Percentiles rank a stretch among this genome's conserved stretches.
These are phyloP conservation scores for Oryza brachyantha DNA, from an alignment of 176 grass and related monocot genomes.

Conservation along the genomic window DNA sequence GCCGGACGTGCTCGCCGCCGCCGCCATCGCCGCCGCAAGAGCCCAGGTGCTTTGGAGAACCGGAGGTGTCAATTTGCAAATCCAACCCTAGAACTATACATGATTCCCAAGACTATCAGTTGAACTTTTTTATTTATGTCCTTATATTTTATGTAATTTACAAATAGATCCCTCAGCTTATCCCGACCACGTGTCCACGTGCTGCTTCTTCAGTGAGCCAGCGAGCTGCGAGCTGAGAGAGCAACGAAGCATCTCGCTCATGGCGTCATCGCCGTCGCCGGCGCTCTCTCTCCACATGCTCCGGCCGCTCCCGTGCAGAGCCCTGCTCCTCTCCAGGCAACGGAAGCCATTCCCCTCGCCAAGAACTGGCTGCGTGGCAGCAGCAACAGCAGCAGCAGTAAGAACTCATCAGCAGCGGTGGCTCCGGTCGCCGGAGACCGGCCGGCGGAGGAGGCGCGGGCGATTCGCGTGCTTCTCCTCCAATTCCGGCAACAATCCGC, in stretches of 20 bases:
- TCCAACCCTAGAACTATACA: neutral
- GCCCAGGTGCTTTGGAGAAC: neutral
- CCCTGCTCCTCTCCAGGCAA: slow-evolving; percentile 23
- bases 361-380: neutral
- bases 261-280: slow-evolving; percentile 23
- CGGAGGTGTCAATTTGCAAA: neutral
- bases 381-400: neutral
- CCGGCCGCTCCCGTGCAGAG: slow-evolving; percentile 18
- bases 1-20: slow-evolving; percentile 58
- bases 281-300: slow-evolving; percentile 24
- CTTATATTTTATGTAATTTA: neutral
- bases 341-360: slow-evolving; percentile 3
- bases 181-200: neutral
- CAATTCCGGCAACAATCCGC: slow-evolving; percentile 23
- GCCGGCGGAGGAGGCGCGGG: slow-evolving; percentile 16
- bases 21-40: slow-evolving; percentile 29
- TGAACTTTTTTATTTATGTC: neutral
- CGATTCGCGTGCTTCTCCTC: slow-evolving; percentile 38
- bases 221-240: neutral
- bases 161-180: slow-evolving; percentile 11
- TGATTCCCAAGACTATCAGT: neutral
- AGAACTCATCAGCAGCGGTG: slow-evolving; percentile 12
- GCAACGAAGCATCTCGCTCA: neutral
- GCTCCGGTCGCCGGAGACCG: neutral
- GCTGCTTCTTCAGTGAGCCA: neutral